These are phyloP conservation scores for Proteromonas lacertae DNA, from an alignment of 352 stramenopile genomes.

Conservation along the genomic window DNA sequence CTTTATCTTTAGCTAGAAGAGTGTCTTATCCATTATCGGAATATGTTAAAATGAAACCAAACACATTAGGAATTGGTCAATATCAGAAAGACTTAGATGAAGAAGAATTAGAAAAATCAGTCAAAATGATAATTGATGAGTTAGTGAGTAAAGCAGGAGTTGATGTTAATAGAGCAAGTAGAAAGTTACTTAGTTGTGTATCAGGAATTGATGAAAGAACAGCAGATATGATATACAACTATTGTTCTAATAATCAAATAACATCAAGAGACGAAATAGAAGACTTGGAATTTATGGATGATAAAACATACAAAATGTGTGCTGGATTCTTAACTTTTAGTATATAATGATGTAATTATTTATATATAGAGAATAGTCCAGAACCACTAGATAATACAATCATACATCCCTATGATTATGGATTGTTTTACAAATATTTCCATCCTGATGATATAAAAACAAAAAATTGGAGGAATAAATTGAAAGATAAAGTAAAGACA, in stretches of 20 bases:
- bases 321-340: too few species aligned
- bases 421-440: too few species aligned
- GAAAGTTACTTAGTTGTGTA: not conserved
- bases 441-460: too few species aligned
- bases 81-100: not conserved
- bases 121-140: not conserved
- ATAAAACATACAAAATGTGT: too few species aligned
- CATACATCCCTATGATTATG: too few species aligned
- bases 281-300: too few species aligned
- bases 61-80: not conserved
- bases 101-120: not conserved
- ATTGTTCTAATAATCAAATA: not conserved
- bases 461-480: too few species aligned
- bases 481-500: too few species aligned
- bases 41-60: not conserved
- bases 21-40: not conserved
- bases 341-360: too few species aligned
- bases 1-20: not conserved
- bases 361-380: too few species aligned
- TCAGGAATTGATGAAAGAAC: not conserved
- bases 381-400: too few species aligned
- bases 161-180: not conserved
- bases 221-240: not conserved
- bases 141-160: not conserved
- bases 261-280: too few species aligned